phyloP scores from a whole-genome alignment of 371 early-diverging fungal species.

The Polyrhizophydium stewartii region DNA sequence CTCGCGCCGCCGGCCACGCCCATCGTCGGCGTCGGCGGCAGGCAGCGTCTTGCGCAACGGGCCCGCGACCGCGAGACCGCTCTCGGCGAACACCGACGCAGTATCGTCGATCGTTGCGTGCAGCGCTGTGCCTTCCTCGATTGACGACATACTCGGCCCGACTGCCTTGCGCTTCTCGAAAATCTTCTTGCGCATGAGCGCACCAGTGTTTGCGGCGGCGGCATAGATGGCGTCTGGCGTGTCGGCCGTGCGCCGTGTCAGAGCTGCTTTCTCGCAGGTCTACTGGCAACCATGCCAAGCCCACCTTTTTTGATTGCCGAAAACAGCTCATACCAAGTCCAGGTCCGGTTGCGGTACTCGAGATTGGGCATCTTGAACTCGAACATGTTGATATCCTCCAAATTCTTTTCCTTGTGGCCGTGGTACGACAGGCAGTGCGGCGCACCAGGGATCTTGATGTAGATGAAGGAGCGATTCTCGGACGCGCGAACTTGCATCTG shows the following conservation, averaged over 20 bases:
- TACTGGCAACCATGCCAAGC: neutral
- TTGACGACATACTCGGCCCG: too few relatives aligned
- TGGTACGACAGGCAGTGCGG: constrained; percentile 64
- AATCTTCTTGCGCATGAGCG: constrained; percentile 62
- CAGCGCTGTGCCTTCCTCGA: too few relatives aligned
- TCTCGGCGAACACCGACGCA: neutral
- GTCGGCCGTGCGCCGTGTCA: neutral
- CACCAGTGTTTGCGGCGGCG: constrained; percentile 60
- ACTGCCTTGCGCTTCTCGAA: constrained; percentile 27
- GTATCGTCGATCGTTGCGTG: neutral
- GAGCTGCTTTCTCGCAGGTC: neutral
- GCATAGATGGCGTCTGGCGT: constrained; percentile 51
- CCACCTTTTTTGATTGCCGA: constrained; percentile 57
- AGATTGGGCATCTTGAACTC: constrained; percentile 66
- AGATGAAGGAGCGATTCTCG: constrained; percentile 66
- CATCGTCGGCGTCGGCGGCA: too few relatives aligned
- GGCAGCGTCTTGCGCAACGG: too few relatives aligned
- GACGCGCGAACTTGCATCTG: constrained; percentile 69
- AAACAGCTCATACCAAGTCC: constrained; percentile 68
- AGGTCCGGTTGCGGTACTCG: constrained; percentile 71
- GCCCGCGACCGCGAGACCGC: too few relatives aligned
- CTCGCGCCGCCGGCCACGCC: too few relatives aligned
- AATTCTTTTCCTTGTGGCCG: constrained; percentile 65
- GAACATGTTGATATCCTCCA: constrained; percentile 69
- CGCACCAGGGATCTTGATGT: constrained; percentile 65